Conservation (phyloP, 2,329 filamentous ascomycete genomes). For the Colletotrichum tofieldiae region DNA sequence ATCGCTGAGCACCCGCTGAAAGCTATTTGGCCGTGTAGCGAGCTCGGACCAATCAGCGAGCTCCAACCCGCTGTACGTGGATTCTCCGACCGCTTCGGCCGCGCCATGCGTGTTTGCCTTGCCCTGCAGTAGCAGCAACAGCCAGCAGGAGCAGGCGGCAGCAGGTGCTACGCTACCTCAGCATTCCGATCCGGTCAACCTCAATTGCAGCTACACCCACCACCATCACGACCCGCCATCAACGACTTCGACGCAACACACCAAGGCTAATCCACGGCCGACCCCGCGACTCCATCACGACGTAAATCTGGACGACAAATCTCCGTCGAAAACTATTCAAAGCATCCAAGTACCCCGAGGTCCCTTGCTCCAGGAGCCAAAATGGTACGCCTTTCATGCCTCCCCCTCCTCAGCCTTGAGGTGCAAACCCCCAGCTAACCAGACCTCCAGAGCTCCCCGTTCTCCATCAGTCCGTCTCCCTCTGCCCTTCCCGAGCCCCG, state of each 20-base stretch:
- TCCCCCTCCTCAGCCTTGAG: conserved; percentile 34
- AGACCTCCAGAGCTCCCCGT: conserved; percentile 81
- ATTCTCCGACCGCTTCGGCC: conserved; percentile 48
- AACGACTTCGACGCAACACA: conserved; percentile 37
- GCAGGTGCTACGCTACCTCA: conserved; percentile 46
- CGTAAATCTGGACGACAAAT: neutral
- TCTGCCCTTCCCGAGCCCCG: conserved; percentile 30
- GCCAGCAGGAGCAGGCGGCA: conserved; percentile 40
- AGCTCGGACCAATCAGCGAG: conserved; percentile 45
- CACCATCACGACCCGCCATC: conserved; percentile 41
- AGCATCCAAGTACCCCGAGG: conserved; percentile 18
- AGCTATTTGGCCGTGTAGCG: conserved; percentile 26
- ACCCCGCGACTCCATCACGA: conserved; percentile 26
- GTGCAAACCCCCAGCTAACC: conserved; percentile 54
- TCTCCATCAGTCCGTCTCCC: conserved; percentile 87
- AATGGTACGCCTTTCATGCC: conserved; percentile 43
- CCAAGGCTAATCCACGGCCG: conserved; percentile 27
- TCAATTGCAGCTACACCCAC: conserved; percentile 44
- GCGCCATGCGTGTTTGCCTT: conserved; percentile 63
- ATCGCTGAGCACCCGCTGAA: conserved; percentile 26
- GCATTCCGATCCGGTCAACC: conserved; percentile 47
- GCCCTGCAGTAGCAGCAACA: conserved; percentile 40
- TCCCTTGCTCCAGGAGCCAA: conserved; percentile 45
- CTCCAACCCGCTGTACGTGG: conserved; percentile 38
- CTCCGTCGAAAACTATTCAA: neutral